Conservation (phyloP, 2,329 filamentous ascomycete species). For the Ilyonectria destructans region DNA sequence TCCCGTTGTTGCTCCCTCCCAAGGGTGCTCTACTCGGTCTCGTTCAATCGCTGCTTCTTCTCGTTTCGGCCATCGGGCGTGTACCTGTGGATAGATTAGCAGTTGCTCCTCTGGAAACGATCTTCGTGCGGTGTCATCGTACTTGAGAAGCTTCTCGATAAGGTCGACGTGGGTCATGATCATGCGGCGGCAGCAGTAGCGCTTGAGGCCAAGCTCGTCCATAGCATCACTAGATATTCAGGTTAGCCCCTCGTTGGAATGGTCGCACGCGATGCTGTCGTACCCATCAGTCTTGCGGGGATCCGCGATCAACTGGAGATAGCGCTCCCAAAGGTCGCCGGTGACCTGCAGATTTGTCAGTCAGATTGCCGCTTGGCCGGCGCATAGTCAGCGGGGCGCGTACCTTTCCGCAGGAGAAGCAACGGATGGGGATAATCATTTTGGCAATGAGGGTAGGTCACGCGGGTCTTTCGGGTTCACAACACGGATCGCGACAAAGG, state of each 20-base stretch:
- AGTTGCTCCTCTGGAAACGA: not conserved
- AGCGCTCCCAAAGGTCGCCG: conserved; percentile 97
- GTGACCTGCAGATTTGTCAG: conserved; percentile 79
- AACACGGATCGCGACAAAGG: conserved; percentile 45
- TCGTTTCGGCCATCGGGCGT: conserved; percentile 76
- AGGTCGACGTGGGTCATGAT: conserved; percentile 99
- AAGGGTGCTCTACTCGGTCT: conserved; percentile 49
- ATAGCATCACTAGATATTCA: conserved; percentile 83
- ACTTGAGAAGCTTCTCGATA: conserved; percentile 98
- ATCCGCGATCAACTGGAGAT: conserved; percentile 89
- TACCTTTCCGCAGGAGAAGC: conserved; percentile 99
- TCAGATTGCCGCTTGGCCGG: conserved; percentile 34
- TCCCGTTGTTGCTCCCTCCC: conserved; percentile 34
- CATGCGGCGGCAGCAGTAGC: conserved; percentile 99
- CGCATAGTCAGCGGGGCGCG: conserved; percentile 42
- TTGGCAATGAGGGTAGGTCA: conserved; percentile 57
- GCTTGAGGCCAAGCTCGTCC: conserved; percentile 92
- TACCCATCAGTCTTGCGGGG: conserved; percentile 80
- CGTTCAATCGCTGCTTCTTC: conserved; percentile 68
- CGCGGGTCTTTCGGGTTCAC: conserved; percentile 29
- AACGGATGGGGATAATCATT: conserved; percentile 99
- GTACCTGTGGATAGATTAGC: conserved; percentile 62
- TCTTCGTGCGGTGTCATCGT: conserved; percentile 54
- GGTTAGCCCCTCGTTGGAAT: conserved; percentile 45
- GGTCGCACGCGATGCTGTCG: conserved; percentile 46